Evolutionary conservation across 2,329 filamentous ascomycete species (phyloP).

Genomic region (Geosmithia putterillii): DNA sequence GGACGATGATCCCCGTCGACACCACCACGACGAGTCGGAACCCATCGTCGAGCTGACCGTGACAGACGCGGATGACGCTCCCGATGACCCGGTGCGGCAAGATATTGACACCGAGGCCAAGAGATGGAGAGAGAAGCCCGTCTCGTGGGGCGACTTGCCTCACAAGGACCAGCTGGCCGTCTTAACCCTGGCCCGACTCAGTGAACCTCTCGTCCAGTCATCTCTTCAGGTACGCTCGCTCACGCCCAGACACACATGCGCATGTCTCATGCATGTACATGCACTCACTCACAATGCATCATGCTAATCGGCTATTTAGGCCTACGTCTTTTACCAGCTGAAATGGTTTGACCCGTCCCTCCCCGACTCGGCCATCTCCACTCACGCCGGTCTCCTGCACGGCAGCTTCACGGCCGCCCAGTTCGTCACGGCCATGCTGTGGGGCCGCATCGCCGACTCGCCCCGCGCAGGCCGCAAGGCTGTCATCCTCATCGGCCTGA

Average conservation of each 20-base stretch:
- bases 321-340: conserved; percentile 77
- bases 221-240: conserved; percentile 37
- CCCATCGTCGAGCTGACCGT: background rate
- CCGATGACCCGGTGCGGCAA: background rate
- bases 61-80: background rate
- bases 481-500: conserved; percentile 64
- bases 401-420: conserved; percentile 69
- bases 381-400: conserved; percentile 62
- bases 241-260: background rate
- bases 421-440: conserved; percentile 69
- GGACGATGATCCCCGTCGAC: background rate
- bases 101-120: background rate
- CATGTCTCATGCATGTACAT: background rate
- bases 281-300: background rate
- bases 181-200: conserved; percentile 65
- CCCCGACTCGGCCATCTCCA: conserved; percentile 52
- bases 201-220: conserved; percentile 73
- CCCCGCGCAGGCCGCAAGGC: conserved; percentile 59
- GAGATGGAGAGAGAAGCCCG: conserved; percentile 2
- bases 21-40: background rate
- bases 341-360: conserved; percentile 51
- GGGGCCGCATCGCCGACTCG: conserved; percentile 60
- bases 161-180: conserved; percentile 67
- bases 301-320: conserved; percentile 20
- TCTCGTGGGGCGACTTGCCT: conserved; percentile 57